A percentile compares a stretch with the other conserved stretches of the same genome.
phyloP scores from a whole-genome alignment of 139 green algal genomes.

The Tetraselmis chui region DNA sequence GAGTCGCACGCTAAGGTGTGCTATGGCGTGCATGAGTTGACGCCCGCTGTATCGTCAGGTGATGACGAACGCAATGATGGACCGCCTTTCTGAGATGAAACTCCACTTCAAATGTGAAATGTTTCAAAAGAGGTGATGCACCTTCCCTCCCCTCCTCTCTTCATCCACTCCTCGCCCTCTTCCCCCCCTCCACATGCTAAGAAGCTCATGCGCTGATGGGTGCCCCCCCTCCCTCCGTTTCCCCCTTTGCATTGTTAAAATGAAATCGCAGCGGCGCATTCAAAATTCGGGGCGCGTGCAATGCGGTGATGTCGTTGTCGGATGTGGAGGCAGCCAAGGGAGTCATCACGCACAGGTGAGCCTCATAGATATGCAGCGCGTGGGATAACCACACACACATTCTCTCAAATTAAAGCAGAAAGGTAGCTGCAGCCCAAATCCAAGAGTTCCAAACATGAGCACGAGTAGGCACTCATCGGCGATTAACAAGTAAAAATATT shows the following conservation, averaged over 20 bases:
- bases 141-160: background rate
- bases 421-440: no score
- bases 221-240: background rate
- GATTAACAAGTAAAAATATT: no score
- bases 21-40: background rate
- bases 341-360: constrained; percentile 60
- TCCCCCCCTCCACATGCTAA: background rate
- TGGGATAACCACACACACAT: no score
- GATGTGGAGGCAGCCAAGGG: constrained; percentile 36
- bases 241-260: background rate
- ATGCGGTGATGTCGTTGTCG: constrained; percentile 49
- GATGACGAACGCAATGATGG: constrained; percentile 29
- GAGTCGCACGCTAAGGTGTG: background rate
- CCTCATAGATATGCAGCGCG: no score
- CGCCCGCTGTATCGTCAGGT: constrained; percentile 13
- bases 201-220: background rate
- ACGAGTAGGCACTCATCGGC: no score
- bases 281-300: constrained; percentile 63
- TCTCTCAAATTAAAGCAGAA: no score
- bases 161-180: background rate
- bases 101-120: constrained; percentile 69
- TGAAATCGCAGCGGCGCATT: constrained; percentile 38
- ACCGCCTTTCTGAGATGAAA: constrained; percentile 16
- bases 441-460: no score
- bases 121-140: constrained; percentile 52